These are phyloP conservation scores for Tolypocladium tundrense DNA, from an alignment of 2,329 filamentous ascomycete genomes.

Conservation along the genomic window DNA sequence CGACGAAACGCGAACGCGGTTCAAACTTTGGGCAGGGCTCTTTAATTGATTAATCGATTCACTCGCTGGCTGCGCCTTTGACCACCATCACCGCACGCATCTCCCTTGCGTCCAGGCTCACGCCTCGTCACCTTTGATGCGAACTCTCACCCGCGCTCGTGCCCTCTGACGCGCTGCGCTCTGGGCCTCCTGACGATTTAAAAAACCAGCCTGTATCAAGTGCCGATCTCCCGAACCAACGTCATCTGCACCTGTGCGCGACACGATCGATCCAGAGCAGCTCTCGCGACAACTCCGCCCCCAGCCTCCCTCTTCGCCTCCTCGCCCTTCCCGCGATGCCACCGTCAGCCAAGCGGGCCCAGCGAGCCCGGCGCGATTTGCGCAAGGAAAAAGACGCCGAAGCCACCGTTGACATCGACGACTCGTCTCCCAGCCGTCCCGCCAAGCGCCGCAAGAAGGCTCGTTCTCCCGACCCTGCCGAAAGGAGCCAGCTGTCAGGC, in stretches of 20 bases:
- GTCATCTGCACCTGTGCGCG: not conserved
- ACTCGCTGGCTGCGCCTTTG: not conserved
- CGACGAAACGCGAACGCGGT: slow-evolving; percentile 20
- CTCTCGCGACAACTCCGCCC: not conserved
- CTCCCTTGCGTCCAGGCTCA: not conserved
- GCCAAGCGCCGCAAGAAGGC: slow-evolving; percentile 54
- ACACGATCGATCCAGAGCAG: not conserved
- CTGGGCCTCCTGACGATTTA: not conserved
- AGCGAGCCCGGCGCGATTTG: slow-evolving; percentile 26
- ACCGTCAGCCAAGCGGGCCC: slow-evolving; percentile 25
- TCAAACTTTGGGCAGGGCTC: slow-evolving; percentile 15
- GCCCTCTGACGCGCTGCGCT: not conserved
- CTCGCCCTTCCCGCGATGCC: slow-evolving; percentile 19
- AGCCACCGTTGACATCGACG: slow-evolving; percentile 28
- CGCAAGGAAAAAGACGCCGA: slow-evolving; percentile 25
- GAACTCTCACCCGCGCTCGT: not conserved
- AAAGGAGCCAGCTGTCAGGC: slow-evolving; percentile 6
- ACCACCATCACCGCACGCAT: not conserved
- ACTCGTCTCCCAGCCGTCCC: slow-evolving; percentile 51
- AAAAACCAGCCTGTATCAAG: not conserved
- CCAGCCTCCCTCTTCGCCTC: slow-evolving; percentile 2
- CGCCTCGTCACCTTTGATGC: not conserved
- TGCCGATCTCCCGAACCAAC: not conserved
- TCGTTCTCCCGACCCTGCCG: slow-evolving; percentile 6
- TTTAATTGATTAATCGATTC: slow-evolving; percentile 3